Percentiles rank a stretch among this genome's conserved stretches.
These are phyloP conservation scores for Phytophthora macrochlamydospora DNA, from an alignment of 352 stramenopile genomes.

Conservation along the genomic window DNA sequence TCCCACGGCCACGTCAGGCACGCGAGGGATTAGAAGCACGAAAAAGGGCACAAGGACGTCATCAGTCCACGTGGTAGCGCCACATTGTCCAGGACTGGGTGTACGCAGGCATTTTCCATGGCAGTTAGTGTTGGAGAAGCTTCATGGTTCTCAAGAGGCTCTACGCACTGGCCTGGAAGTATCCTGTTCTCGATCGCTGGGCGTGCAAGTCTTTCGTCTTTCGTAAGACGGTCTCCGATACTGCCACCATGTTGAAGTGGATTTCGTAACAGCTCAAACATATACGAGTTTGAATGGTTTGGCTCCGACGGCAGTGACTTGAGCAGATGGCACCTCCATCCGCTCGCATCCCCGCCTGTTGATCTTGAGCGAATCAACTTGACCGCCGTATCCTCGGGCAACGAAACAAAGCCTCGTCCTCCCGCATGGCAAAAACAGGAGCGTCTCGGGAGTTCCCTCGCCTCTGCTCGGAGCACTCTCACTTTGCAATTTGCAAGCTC, in stretches of 20 bases:
- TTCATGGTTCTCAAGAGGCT: neutral
- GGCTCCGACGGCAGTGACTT: no score
- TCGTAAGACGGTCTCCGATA: neutral
- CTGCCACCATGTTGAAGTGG: constrained; percentile 1
- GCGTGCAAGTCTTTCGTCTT: neutral
- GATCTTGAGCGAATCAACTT: neutral
- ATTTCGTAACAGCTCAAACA: constrained; percentile 1
- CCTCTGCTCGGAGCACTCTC: neutral
- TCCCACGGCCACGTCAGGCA: neutral
- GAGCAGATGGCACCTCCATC: neutral
- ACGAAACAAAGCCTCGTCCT: neutral
- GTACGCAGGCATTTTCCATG: neutral
- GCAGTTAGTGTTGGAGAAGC: neutral
- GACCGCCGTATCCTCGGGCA: no score
- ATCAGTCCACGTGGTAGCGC: neutral
- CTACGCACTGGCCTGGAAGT: no score
- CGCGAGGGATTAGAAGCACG: neutral
- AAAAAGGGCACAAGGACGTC: neutral
- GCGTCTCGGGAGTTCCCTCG: neutral
- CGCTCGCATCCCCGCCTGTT: neutral
- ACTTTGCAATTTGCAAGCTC: constrained; percentile 21
- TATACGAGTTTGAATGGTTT: neutral
- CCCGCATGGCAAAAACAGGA: neutral
- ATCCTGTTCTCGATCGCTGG: no score
- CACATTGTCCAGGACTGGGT: constrained; percentile 2